Base-by-base conservation (phyloP, 2,329 filamentous ascomycete species). In the Nothomitra cinnamomea region DNA sequence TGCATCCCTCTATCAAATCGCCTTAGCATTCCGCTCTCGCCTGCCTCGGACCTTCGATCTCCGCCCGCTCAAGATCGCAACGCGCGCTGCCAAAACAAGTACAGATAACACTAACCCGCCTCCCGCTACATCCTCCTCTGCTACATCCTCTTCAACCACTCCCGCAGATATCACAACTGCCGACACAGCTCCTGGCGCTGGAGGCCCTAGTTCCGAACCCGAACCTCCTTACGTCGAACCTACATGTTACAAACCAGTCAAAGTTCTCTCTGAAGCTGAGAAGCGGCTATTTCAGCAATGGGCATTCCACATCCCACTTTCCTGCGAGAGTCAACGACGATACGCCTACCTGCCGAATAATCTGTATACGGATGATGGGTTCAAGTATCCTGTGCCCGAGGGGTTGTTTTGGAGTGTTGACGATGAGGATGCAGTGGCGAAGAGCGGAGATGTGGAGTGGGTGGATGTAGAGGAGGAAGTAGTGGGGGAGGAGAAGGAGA, bases 211-310 rank as follows among this genome's bases (percentile, higher is more conserved):
- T n/a, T 41, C 38, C 17, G 17, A 4, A 5, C 13, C 38, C 13
- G 15, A 4, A 41, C 13, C 38, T 6, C 3, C 13, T 6, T 5
- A 5, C 38, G 15, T 49, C 24, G 4, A 28, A 8, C 45, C 45
- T 4, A 49, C 45, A 10, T 2, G 12, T 4, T 12, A 5, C 24
- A 49, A 49, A 28, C 28, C 6, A 5, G 19, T 32, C 13, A 15
- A 19, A 7, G 15, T 22, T 13, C 6, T 53, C 52, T 8, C 21
- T 13, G 38, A 47, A 24, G 28, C 28, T 38, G 52, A 53, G 41
- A 40, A 36, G 2, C 21, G 36, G 10, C n/a, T 53, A 2, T 53
- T 53, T 21, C 52, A 53, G 15, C 40, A 43, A 28, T 53, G 52
- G 52, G 52, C 52, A 3, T 47, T 53, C 40, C 38, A 47, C 19